Base-by-base conservation (phyloP, 2,329 filamentous ascomycete species). In the Nakataea oryzae region DNA sequence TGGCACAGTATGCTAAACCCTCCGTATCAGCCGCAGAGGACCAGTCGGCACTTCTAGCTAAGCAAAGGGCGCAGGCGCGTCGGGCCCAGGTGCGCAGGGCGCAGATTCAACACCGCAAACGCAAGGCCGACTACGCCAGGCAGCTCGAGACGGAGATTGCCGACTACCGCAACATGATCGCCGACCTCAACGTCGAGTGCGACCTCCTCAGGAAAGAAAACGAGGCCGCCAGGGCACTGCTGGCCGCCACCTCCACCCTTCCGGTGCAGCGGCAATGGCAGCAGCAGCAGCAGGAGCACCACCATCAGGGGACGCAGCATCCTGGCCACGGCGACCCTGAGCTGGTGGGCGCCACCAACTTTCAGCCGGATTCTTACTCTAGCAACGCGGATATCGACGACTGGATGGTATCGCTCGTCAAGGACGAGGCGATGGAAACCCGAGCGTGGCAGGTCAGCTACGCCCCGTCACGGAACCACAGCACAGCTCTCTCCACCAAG, bases 81-180 rank as follows among this genome's bases (percentile, higher is more conserved):
- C 76, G 81, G 0, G 76, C 77, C 3, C 81, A 84, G 65, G 81
- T 84, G 60, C 72, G 81, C 3, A 76, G 74, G 27, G 81, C 81
- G 2, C 81, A 84, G 73, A 76, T 79, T 50, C 77, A 82, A 68
- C 81, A 84, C 66, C 80, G 81, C 21, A 78, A 81, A 69, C 79
- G 81, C 67, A 84, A 83, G 67, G 80, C 78, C 60, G 78, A 83
- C 68, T 82, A 84, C 68, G 75, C 80, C 65, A 78, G 77, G 67
- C 74, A 83, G 71, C 77, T 84, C 32, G 81, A 84, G 72, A 71
- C 77, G 64, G 80, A 84, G 66, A 71, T 81, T 24, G 73, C 75
- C 17, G 73, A 74, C 64, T 74, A 81, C 62, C 76, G 81, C 14
- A 76, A 79, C 60, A 70, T 78, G 65, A 79, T 84, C 63, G 72